Base-by-base conservation (phyloP, 176 grass and related monocot species). In the Areca catechu region DNA sequence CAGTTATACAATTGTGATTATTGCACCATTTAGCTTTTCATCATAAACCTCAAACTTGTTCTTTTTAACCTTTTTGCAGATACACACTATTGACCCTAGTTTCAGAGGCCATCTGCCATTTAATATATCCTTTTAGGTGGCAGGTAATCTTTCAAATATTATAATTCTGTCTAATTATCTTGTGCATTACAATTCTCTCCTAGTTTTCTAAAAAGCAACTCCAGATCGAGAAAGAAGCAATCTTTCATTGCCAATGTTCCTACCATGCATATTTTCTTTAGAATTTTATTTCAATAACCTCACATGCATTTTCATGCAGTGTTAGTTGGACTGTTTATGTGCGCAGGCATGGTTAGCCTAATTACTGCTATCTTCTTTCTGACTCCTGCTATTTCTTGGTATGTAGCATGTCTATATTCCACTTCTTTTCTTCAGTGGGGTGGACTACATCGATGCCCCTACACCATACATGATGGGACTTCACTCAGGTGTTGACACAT, bases 401-500 rank as follows among this genome's bases (percentile, higher is more conserved):
- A 68, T 84, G 73, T 78, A 98, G 93, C 93, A 98, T 76, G 93
- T 92, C 27, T 98, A 98, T 50, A 98, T 98, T 74, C 93, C 93
- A 83, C 80, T 92, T 78, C 84, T 98, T 63, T 98, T 98, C 77
- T 98, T 89, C 66, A 98, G 93, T 82, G 93, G 93, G 20, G 88
- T 98, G 71, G 93, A 98, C 66, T 98, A 98, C 76, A 98, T 98
- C 73, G 93, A 98, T 78, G 87, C 86, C 65, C 93, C 93, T 16
- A 98, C 93, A 72, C 93, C 93, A 30, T 98, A 92, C 76, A 98
- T 98, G 93, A 98, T 98, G 93, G 93, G 93, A 72, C 87, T 98
- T 88, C 87, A 98, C 72, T 98, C 93, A 63, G 88, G 78, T 50
- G 93, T 98, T 68, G 93, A 98, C 75, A 98, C 93, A 57, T 98